Percentiles rank a stretch among this genome's conserved stretches.
Evolutionary conservation across 345 rosid species (phyloP).

Genomic region (Salix viminalis): DNA sequence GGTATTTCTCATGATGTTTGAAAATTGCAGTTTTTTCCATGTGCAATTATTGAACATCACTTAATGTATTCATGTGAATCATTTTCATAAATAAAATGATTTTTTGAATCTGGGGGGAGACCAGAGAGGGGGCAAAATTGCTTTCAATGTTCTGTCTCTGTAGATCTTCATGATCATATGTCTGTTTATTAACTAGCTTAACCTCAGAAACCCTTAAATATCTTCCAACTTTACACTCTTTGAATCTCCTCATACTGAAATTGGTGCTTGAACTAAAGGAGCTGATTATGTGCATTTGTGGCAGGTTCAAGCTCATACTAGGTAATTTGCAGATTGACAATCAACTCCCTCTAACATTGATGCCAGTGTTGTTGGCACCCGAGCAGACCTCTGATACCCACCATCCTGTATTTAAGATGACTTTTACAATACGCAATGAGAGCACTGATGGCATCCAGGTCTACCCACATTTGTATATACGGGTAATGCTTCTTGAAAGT

Average conservation of each 20-base stretch:
- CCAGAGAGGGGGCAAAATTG: neutral
- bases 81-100: neutral
- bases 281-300: slow-evolving; percentile 22
- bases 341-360: slow-evolving; percentile 86
- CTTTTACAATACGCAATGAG: slow-evolving; percentile 70
- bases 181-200: neutral
- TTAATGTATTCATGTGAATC: no score
- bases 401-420: slow-evolving; percentile 93
- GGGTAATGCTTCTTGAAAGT: slow-evolving; percentile 51
- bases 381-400: slow-evolving; percentile 63
- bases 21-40: neutral
- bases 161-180: neutral
- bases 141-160: neutral
- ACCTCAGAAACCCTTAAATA: neutral
- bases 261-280: neutral
- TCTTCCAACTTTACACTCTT: neutral
- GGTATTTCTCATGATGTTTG: slow-evolving; percentile 36
- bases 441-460: slow-evolving; percentile 72
- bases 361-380: slow-evolving; percentile 91
- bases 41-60: neutral
- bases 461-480: slow-evolving; percentile 77
- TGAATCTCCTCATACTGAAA: neutral
- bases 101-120: neutral
- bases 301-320: slow-evolving; percentile 89
- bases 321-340: slow-evolving; percentile 90